Conservation (phyloP, 306 rosid species). For the Vigna mungo region DNA sequence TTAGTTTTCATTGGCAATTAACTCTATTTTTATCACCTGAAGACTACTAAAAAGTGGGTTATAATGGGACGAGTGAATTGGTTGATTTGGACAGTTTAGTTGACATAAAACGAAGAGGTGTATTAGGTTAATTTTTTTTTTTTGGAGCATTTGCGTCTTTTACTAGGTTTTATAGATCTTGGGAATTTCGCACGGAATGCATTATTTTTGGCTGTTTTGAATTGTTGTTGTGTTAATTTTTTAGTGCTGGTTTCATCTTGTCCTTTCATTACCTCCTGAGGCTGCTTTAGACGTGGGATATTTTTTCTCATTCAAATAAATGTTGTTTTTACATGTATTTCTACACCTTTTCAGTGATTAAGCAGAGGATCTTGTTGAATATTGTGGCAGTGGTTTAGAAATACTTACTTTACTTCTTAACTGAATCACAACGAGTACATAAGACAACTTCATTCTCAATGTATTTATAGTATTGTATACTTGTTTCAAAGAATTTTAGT, state of each 20-base stretch:
- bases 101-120: neutral
- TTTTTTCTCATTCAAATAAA: neutral
- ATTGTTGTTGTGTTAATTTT: constrained; percentile 3
- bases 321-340: constrained; percentile 8
- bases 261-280: neutral
- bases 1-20: neutral
- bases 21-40: neutral
- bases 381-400: constrained; percentile 4
- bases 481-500: neutral
- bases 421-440: neutral
- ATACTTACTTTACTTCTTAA: neutral
- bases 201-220: neutral
- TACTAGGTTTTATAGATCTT: neutral
- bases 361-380: neutral
- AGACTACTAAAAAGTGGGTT: neutral
- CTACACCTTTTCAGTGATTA: constrained; percentile 16
- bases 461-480: neutral
- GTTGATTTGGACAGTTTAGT: neutral
- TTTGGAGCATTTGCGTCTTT: neutral
- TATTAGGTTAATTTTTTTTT: neutral
- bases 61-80: neutral
- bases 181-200: neutral
- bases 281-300: neutral
- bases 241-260: neutral
- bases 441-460: constrained; percentile 20